Evolutionary conservation across 192 early-diverging fungal species (phyloP).

Genomic region (Funneliformis mosseae): DNA sequence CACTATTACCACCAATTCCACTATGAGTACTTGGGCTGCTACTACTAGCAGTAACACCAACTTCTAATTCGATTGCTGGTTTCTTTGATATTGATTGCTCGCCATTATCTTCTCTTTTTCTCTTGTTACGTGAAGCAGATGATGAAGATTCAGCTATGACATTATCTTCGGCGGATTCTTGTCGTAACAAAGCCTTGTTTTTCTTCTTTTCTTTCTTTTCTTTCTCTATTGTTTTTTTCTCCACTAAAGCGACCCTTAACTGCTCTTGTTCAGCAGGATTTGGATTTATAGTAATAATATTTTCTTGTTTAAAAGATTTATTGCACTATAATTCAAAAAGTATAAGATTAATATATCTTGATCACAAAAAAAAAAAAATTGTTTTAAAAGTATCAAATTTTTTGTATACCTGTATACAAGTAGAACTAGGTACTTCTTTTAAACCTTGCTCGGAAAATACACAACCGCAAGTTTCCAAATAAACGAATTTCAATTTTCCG

Average conservation of each 20-base stretch:
- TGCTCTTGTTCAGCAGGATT: constrained; percentile 61
- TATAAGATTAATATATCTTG: neutral
- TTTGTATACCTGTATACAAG: constrained; percentile 60
- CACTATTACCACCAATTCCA: neutral
- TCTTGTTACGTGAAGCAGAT: neutral
- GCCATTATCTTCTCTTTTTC: neutral
- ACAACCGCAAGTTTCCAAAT: constrained; percentile 73
- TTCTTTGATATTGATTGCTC: neutral
- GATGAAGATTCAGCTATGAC: neutral
- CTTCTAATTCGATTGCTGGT: neutral
- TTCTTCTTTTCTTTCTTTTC: constrained; percentile 56
- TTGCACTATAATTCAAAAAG: constrained; percentile 53
- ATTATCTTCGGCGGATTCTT: constrained; percentile 46
- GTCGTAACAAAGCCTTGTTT: constrained; percentile 42
- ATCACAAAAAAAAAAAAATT: constrained; percentile 3
- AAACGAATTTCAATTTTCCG: constrained; percentile 70
- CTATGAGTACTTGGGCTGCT: neutral
- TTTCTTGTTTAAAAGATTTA: constrained; percentile 55
- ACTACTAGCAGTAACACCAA: neutral
- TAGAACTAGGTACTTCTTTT: constrained; percentile 63
- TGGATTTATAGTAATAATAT: constrained; percentile 76
- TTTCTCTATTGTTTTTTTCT: constrained; percentile 51
- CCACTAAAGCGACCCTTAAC: constrained; percentile 57
- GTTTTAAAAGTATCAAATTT: neutral
- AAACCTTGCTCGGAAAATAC: constrained; percentile 78